A percentile compares a stretch with the other conserved stretches of the same genome.
Evolutionary conservation across 768 basidiomycete species (phyloP).

Genomic region (Imleria badia): DNA sequence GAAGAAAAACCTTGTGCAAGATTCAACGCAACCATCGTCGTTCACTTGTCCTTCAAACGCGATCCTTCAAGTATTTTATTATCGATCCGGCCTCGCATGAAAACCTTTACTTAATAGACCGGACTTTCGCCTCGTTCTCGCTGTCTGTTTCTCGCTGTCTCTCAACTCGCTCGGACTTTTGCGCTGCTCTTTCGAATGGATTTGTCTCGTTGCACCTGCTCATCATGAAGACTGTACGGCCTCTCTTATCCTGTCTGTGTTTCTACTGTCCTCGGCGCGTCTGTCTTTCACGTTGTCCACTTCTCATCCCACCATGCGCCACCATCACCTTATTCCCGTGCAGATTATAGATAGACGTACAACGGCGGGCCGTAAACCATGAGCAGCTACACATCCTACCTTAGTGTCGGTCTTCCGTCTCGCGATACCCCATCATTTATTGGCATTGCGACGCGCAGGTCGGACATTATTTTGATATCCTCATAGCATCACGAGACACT

Average conservation of each 20-base stretch:
- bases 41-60: slow-evolving; percentile 5
- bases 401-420: slow-evolving; percentile 48
- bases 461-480: slow-evolving; percentile 44
- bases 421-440: slow-evolving; percentile 49
- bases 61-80: slow-evolving; percentile 16
- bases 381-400: slow-evolving; percentile 44
- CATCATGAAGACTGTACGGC: slow-evolving; percentile 45
- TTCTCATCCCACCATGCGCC: slow-evolving; percentile 20
- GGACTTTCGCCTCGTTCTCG: slow-evolving; percentile 17
- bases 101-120: slow-evolving; percentile 24
- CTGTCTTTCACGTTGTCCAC: slow-evolving; percentile 14
- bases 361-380: slow-evolving; percentile 43
- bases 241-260: slow-evolving; percentile 43
- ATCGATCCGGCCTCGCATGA: slow-evolving; percentile 21
- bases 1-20: slow-evolving; percentile 27
- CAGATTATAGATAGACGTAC: slow-evolving; percentile 43
- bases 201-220: slow-evolving; percentile 57
- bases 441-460: slow-evolving; percentile 48
- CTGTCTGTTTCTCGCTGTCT: slow-evolving; percentile 31
- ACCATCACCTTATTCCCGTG: slow-evolving; percentile 29
- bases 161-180: slow-evolving; percentile 40
- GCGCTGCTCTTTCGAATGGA: slow-evolving; percentile 65
- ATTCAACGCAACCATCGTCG: slow-evolving; percentile 9
- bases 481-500: slow-evolving; percentile 59
- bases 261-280: slow-evolving; percentile 36